Evolutionary conservation across 2,329 filamentous ascomycete genomes (phyloP).

Genomic region (Hymenoscyphus occultus): DNA sequence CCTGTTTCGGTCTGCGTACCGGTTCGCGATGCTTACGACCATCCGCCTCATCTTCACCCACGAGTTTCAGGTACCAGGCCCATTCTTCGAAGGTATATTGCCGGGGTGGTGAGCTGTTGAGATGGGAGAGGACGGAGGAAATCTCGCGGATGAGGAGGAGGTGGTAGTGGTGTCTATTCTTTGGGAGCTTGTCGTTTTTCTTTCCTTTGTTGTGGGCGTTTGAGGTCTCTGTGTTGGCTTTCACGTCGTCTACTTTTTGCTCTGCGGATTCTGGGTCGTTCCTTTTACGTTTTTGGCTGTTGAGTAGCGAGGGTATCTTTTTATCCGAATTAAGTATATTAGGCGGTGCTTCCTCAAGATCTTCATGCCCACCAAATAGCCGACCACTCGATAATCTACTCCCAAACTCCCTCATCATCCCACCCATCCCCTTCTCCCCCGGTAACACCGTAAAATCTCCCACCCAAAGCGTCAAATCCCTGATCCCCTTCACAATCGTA

Average conservation of each 20-base stretch:
- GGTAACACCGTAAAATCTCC: slow-evolving; percentile 61
- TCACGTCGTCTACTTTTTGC: slow-evolving; percentile 16
- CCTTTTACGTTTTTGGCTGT: slow-evolving; percentile 22
- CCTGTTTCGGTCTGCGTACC: slow-evolving; percentile 14
- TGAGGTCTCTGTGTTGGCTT: slow-evolving; percentile 17
- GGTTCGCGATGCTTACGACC: slow-evolving; percentile 48
- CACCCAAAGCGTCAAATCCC: slow-evolving; percentile 53
- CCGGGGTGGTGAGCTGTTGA: slow-evolving; percentile 54
- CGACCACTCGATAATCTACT: slow-evolving; percentile 44
- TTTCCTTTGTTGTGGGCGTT: slow-evolving; percentile 19
- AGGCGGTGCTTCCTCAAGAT: slow-evolving; percentile 40
- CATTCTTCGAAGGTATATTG: slow-evolving; percentile 80
- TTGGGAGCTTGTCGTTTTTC: slow-evolving; percentile 33
- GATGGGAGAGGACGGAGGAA: slow-evolving; percentile 59
- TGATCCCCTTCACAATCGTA: slow-evolving; percentile 67
- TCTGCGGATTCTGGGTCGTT: slow-evolving; percentile 28
- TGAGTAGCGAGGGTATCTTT: slow-evolving; percentile 22
- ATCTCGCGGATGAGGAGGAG: slow-evolving; percentile 73
- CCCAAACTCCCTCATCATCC: slow-evolving; percentile 45
- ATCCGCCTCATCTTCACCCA: slow-evolving; percentile 61
- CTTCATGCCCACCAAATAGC: slow-evolving; percentile 41
- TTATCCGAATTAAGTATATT: slow-evolving; percentile 41
- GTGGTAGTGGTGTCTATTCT: slow-evolving; percentile 45
- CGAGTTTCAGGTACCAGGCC: slow-evolving; percentile 78
- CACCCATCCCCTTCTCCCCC: slow-evolving; percentile 49